A percentile compares a stretch with the other conserved stretches of the same genome.
These are phyloP conservation scores for Scheffersomyces lignicola DNA, from an alignment of 1,139 yeast species.

Conservation along the genomic window DNA sequence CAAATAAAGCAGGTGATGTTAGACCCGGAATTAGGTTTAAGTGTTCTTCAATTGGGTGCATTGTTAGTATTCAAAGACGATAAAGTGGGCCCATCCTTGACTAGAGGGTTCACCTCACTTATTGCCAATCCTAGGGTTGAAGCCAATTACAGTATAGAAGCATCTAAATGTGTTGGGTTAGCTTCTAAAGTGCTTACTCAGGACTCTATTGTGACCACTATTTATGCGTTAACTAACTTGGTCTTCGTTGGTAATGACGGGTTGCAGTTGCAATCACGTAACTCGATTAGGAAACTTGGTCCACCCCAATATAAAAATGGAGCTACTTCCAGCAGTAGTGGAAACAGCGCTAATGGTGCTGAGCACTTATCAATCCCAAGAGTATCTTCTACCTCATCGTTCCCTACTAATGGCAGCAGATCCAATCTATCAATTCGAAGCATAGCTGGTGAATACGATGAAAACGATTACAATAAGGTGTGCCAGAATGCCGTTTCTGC, in stretches of 20 bases:
- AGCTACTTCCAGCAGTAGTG: conserved; percentile 5
- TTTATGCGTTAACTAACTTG: conserved; percentile 79
- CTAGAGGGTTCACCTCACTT: conserved; percentile 51
- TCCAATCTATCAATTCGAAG: conserved; percentile 7
- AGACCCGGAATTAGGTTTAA: conserved; percentile 46
- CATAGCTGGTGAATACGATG: conserved; percentile 23
- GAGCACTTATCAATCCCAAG: conserved; percentile 14
- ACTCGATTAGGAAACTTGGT: conserved; percentile 22
- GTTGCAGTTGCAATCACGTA: conserved; percentile 20
- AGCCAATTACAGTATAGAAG: conserved; percentile 29
- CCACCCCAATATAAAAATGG: conserved; percentile 4
- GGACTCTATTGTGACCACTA: conserved; percentile 82
- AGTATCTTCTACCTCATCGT: conserved; percentile 19
- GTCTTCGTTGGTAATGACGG: conserved; percentile 57
- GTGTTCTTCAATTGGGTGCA: conserved; percentile 56
- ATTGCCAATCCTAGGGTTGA: conserved; percentile 44
- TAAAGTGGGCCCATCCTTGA: conserved; percentile 45
- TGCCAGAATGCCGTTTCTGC: conserved; percentile 70
- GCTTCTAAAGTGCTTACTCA: conserved; percentile 57
- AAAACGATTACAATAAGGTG: conserved; percentile 32
- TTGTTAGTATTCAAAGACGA: conserved; percentile 50
- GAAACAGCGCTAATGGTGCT: conserved; percentile 8
- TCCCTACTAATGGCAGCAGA: conserved; percentile 13
- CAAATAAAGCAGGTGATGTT: conserved; percentile 44
- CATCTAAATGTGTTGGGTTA: conserved; percentile 43